Conservation (phyloP, 2,329 filamentous ascomycete genomes). For the Gaeumannomyces tritici region DNA sequence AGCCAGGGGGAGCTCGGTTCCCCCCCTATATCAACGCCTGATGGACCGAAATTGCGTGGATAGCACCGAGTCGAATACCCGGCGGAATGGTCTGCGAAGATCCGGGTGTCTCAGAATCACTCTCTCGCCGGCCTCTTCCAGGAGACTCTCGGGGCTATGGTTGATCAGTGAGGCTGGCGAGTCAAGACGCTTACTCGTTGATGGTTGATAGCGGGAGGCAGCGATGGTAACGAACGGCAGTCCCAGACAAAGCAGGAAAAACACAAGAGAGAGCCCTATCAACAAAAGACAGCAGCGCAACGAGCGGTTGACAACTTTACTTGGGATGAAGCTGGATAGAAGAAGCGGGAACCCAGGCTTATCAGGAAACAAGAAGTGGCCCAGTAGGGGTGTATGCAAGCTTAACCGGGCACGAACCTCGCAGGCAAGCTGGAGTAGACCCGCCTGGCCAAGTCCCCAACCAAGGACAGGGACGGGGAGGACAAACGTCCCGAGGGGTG, state of each 20-base stretch:
- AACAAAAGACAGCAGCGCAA: not conserved
- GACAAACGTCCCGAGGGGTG: not conserved
- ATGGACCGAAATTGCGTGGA: not conserved
- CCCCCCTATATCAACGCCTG: not conserved
- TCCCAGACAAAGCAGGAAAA: not conserved
- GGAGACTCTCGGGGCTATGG: not conserved
- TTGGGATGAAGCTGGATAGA: not conserved
- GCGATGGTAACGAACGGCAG: not conserved
- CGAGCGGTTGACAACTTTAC: not conserved
- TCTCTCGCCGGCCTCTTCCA: not conserved
- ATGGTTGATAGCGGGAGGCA: not conserved
- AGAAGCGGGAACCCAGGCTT: not conserved
- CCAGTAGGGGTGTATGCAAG: not conserved
- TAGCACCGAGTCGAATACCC: not conserved
- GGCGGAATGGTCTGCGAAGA: not conserved
- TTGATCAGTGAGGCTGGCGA: not conserved
- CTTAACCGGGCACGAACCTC: not conserved
- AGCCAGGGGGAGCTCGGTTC: not conserved
- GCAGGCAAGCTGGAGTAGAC: not conserved
- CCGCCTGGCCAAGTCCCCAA: not conserved
- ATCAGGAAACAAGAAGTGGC: not conserved
- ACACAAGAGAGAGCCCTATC: too few relatives aligned
- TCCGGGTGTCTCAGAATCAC: not conserved
- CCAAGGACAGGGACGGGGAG: not conserved
- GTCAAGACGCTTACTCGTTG: not conserved